phyloP scores from a whole-genome alignment of 176 grass and related monocot genomes.

The Carex cristatella region DNA sequence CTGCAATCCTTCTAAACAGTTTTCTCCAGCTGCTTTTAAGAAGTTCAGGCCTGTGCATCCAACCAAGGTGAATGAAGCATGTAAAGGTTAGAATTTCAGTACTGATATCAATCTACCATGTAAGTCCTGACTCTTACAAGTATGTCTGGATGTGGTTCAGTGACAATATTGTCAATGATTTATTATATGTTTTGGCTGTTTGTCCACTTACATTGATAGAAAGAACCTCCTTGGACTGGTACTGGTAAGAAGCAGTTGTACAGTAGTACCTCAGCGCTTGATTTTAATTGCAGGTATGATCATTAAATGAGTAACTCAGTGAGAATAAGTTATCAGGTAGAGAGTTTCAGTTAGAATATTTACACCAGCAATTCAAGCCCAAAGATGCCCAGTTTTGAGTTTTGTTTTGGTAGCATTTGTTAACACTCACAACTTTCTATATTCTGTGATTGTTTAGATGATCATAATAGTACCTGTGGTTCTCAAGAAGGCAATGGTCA shows the following conservation, averaged over 20 bases:
- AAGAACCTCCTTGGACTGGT: not conserved
- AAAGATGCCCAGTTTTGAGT: not conserved
- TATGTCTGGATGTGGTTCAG: not conserved
- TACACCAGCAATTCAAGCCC: not conserved
- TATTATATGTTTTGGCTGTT: constrained; percentile 5
- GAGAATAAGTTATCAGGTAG: not conserved
- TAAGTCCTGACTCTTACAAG: not conserved
- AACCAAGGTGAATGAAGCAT: constrained; percentile 35
- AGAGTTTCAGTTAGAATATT: not conserved
- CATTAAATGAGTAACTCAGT: not conserved
- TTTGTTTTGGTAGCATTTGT: not conserved
- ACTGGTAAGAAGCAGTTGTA: not conserved
- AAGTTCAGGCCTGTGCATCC: constrained; percentile 28
- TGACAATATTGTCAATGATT: constrained; percentile 2
- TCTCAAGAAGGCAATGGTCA: constrained; percentile 8
- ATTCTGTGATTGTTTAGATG: constrained; percentile 3
- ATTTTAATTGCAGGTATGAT: not conserved
- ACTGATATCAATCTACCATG: constrained; percentile 10
- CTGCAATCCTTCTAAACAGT: constrained; percentile 19
- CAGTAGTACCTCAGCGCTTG: not conserved
- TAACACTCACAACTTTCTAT: not conserved
- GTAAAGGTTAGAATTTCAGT: constrained; percentile 30
- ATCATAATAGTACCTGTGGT: not conserved
- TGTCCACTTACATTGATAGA: not conserved
- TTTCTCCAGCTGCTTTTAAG: constrained; percentile 24